phyloP scores from a whole-genome alignment of 768 basidiomycete genomes.

The Russula ochroleuca region DNA sequence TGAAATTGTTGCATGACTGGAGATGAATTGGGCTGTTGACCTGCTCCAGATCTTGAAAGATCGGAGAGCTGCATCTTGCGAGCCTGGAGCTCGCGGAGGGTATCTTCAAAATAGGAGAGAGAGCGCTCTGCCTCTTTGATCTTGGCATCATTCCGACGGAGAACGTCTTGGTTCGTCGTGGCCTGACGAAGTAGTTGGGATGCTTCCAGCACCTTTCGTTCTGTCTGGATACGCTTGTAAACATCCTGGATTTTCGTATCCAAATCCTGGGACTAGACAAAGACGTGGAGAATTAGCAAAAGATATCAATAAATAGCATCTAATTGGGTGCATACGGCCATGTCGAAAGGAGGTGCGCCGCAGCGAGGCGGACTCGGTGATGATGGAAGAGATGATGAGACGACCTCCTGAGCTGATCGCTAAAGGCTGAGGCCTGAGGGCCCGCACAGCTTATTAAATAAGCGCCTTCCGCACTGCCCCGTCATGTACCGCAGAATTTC shows the following conservation, averaged over 20 bases:
- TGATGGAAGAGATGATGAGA: conserved; percentile 17
- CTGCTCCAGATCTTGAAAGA: conserved; percentile 44
- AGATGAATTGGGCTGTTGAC: conserved; percentile 15
- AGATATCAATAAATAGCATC: conserved; percentile 2
- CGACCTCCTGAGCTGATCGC: conserved; percentile 11
- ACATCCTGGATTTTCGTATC: conserved; percentile 94
- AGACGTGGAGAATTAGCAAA: conserved; percentile 5
- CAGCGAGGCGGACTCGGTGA: conserved; percentile 16
- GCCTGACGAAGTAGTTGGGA: conserved; percentile 74
- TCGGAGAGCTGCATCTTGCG: conserved; percentile 63
- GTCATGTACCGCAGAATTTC: conserved; percentile 35
- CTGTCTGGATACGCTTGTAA: conserved; percentile 83
- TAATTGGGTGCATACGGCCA: conserved; percentile 20
- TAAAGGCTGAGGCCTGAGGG: conserved; percentile 3
- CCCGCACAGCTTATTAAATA: conserved; percentile 22
- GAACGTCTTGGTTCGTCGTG: conserved; percentile 81
- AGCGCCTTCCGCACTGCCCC: conserved; percentile 5
- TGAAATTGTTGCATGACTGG: conserved; percentile 18
- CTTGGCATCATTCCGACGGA: conserved; percentile 75
- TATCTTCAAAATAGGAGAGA: conserved; percentile 83
- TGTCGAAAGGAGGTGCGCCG: conserved; percentile 9
- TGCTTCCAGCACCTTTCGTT: conserved; percentile 89
- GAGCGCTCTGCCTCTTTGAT: conserved; percentile 83
- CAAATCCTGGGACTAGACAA: conserved; percentile 48
- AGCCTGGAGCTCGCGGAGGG: conserved; percentile 74